Base-by-base conservation (phyloP, 2,329 filamentous ascomycete species). In the Acephala macrosclerotiorum region DNA sequence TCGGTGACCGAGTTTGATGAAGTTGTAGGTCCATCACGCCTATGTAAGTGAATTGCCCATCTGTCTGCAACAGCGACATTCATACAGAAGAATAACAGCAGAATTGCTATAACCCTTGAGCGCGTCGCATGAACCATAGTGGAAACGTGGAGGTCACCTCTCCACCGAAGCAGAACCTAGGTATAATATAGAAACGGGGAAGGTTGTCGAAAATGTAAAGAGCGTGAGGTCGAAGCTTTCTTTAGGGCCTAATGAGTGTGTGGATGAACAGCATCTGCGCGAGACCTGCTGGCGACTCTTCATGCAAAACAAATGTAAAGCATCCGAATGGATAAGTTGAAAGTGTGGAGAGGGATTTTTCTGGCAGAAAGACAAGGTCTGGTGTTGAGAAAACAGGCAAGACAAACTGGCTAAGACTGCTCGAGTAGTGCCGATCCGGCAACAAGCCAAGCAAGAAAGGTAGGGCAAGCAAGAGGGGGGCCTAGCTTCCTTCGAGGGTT, bases 11-110 rank as follows among this genome's bases (percentile, higher is more conserved):
- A 71, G 25, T 60, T 69, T 47, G 70, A 68, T 67, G 63, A 61
- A 70, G 58, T 68, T 70, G 69, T 71, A 66, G 71, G 62, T 35
- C 58, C 68, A 70, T 74, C 74, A 35, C 72, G 70, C 66, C 69
- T 68, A n/a, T 71, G 58, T 36, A 71, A 29, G 42, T 68, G 62
- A 59, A 68, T 56, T 40, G 59, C 64, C 62, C 66, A 63, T 68
- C 60, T 64, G 47, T 69, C 67, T 33, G 71, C 71, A 38, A 70
- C 58, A 57, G 64, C 60, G 49, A 70, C 29, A 49, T 70, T 67
- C 56, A 72, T 65, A 66, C 64, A 73, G 61, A 72, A 66, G 65
- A 66, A 71, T 51, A 76, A 53, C 29, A 73, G 53, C 22, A 74
- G 36, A 35, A 74, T 47, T 35, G 64, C 61, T 14, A 68, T 57